A percentile compares a stretch with the other conserved stretches of the same genome.
Evolutionary conservation across 306 rosid genomes (phyloP).

Genomic region (Cyamopsis tetragonoloba): DNA sequence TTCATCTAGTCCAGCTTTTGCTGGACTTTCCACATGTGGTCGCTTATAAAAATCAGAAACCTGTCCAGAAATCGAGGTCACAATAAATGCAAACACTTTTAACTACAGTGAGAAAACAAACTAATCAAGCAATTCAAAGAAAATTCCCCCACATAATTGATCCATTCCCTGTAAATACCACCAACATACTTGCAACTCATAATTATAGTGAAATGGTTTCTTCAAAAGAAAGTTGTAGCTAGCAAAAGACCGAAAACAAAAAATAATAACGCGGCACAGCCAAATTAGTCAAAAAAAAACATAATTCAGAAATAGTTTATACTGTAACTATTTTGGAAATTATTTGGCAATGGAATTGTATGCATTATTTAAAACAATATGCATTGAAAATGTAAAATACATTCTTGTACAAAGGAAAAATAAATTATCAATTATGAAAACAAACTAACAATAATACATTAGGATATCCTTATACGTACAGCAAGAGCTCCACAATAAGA

Average conservation of each 20-base stretch:
- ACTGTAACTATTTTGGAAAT: background rate
- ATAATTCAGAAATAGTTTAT: slow-evolving; percentile 4
- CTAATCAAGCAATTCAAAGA: background rate
- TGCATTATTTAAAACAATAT: slow-evolving; percentile 8
- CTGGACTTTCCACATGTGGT: slow-evolving; percentile 87
- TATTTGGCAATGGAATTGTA: slow-evolving; percentile 2
- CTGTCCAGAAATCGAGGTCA: slow-evolving; percentile 41
- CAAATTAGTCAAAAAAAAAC: background rate
- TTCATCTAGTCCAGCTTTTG: slow-evolving; percentile 80
- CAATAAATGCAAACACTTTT: background rate
- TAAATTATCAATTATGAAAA: background rate
- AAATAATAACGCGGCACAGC: background rate
- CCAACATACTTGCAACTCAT: slow-evolving; percentile 17
- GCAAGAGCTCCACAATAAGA: background rate
- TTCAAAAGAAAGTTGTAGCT: slow-evolving; percentile 7
- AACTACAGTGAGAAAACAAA: slow-evolving; percentile 20
- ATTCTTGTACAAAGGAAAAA: background rate
- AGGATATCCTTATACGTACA: background rate
- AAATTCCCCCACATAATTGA: slow-evolving; percentile 1
- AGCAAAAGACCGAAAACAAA: slow-evolving; percentile 8
- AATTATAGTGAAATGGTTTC: slow-evolving; percentile 3
- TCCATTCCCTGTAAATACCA: slow-evolving; percentile 6
- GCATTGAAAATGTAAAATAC: slow-evolving; percentile 6
- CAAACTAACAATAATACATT: background rate
- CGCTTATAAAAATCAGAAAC: slow-evolving; percentile 86